Conservation (phyloP, 352 stramenopile genomes). For the Globisporangium polare region DNA sequence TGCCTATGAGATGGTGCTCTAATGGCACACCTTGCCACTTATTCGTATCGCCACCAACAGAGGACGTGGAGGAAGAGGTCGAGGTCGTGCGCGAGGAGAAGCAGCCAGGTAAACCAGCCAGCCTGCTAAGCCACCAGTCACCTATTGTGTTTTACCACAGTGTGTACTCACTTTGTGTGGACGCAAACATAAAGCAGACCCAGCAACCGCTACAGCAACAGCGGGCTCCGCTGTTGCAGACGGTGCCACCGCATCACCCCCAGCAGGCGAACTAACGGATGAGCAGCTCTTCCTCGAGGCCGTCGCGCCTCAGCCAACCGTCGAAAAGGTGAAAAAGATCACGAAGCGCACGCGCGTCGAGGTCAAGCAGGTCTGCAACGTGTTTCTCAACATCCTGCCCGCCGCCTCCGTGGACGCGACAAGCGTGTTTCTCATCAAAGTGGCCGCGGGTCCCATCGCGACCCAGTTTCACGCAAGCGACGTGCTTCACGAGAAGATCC, state of each 20-base stretch:
- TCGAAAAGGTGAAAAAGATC: slow-evolving; percentile 40
- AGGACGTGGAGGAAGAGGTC: slow-evolving; percentile 80
- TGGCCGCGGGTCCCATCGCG: slow-evolving; percentile 41
- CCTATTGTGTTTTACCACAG: not conserved
- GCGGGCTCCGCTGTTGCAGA: not conserved
- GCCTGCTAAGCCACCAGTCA: not conserved
- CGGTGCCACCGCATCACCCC: not conserved
- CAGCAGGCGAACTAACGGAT: slow-evolving; percentile 38
- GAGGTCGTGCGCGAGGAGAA: slow-evolving; percentile 43
- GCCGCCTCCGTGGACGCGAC: slow-evolving; percentile 52
- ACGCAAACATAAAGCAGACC: not conserved
- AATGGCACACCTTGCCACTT: not conserved
- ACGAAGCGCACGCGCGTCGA: slow-evolving; percentile 48
- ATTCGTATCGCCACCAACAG: slow-evolving; percentile 13
- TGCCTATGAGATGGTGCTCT: not conserved
- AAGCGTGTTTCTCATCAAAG: slow-evolving; percentile 81
- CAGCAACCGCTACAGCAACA: slow-evolving; percentile 1
- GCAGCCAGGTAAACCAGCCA: slow-evolving; percentile 10
- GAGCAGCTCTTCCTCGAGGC: slow-evolving; percentile 71
- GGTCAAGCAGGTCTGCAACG: slow-evolving; percentile 52
- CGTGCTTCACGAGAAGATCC: slow-evolving; percentile 37
- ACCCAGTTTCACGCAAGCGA: slow-evolving; percentile 30
- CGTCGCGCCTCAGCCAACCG: slow-evolving; percentile 20
- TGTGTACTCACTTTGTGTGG: not conserved
- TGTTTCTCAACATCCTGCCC: slow-evolving; percentile 68